Percentiles rank a stretch among this genome's conserved stretches.
phyloP scores from a whole-genome alignment of 768 basidiomycete genomes.

The Boletus fagicola region DNA sequence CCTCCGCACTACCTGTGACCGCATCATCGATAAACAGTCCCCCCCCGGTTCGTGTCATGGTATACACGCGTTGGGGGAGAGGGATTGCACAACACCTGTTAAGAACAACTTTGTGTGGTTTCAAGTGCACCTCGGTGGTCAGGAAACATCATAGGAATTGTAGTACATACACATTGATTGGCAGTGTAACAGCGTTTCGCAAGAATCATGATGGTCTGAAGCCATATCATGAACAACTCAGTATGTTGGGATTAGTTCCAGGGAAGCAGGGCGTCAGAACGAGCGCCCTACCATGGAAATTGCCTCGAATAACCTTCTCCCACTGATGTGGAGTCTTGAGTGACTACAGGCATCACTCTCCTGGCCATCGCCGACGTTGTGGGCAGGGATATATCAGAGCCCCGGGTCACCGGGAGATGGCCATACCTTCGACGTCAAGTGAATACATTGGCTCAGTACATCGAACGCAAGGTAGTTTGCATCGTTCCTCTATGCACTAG shows the following conservation, averaged over 20 bases:
- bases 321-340: neutral
- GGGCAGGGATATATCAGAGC: neutral
- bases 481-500: neutral
- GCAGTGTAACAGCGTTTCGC: conserved; percentile 61
- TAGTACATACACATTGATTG: too few species aligned
- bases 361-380: neutral
- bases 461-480: neutral
- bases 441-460: neutral
- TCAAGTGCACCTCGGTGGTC: too few species aligned
- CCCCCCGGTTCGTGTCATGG: too few species aligned
- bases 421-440: neutral
- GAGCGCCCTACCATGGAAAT: neutral
- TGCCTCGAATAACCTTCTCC: neutral
- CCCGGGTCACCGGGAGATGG: neutral
- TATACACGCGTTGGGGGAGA: too few species aligned
- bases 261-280: neutral
- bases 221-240: conserved; percentile 3
- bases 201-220: conserved; percentile 29
- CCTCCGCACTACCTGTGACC: too few species aligned
- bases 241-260: neutral
- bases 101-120: too few species aligned
- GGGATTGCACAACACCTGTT: too few species aligned
- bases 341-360: neutral
- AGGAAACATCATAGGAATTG: too few species aligned
- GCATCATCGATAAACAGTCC: too few species aligned